Evolutionary conservation across 768 basidiomycete genomes (phyloP), one percentile per base, ranked within the genome.

Genomic region (Austroboletus eburneus): DNA sequence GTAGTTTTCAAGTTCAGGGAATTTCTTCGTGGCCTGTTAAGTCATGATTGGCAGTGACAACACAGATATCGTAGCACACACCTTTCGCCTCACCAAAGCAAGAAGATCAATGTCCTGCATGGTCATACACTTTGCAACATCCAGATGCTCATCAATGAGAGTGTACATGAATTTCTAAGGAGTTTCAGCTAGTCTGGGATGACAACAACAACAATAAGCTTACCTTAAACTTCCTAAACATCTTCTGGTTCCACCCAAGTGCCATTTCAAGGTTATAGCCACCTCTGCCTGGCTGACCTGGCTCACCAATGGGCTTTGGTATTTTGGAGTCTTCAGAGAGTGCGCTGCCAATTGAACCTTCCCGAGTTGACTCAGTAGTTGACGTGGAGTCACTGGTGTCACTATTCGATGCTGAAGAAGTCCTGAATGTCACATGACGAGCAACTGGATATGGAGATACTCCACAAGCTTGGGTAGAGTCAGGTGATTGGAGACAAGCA

Each of bases 291-390:
- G 58, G 58, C 12, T 43, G 33, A 16, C 60, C 60, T n/a, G 49
- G 56, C 37, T 65, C 54, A 0, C 60, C 58, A 4, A 14, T 13
- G 5, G 62, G 64, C 30, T 65, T 66, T 25, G 57, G 47, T 25
- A 65, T 65, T 40, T 50, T 54, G 0, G 42, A 46, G 17, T 38
- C 47, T n/a, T 55, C 55, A 33, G 42, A 47, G 9, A 9, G 21
- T 7, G 5, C 30, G 24, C 30, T 45, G 4, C 22, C 12, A 16
- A 41, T 44, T 12, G 41, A 17, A 29, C 13, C n/a, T n/a, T n/a
- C n/a, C n/a, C n/a, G n/a, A n/a, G n/a, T n/a, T 12, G 27, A 27
- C 27, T 27, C 27, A 27, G 27, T 12, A 27, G 5, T 12, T 27
- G 27, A 27, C 7, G 27, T 27, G 5, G 12, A 27, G 27, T 27